phyloP scores from a whole-genome alignment of 768 basidiomycete species.

The Leccinum imitatum region DNA sequence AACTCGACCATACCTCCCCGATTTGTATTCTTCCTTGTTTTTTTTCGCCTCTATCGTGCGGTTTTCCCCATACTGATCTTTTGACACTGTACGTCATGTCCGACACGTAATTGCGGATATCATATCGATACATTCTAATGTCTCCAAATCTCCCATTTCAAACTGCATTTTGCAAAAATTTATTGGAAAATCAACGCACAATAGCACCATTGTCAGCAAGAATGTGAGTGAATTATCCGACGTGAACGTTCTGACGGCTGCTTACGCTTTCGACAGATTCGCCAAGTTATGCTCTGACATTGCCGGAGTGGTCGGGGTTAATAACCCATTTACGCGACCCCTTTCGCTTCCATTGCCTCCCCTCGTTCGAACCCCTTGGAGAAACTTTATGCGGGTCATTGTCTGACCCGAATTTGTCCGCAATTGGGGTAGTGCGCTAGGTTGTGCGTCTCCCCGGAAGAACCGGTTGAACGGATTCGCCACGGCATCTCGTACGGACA shows the following conservation, averaged over 20 bases:
- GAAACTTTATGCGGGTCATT: background rate
- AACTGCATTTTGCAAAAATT: conserved; percentile 3
- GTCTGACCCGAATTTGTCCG: background rate
- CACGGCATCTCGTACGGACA: background rate
- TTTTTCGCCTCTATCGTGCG: conserved; percentile 9
- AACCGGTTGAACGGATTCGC: conserved; percentile 6
- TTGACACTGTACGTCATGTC: conserved; percentile 23
- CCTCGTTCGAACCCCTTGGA: background rate
- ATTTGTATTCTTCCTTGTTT: conserved; percentile 1
- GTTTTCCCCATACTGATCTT: conserved; percentile 17
- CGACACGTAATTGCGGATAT: conserved; percentile 30
- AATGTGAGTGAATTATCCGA: conserved; percentile 50
- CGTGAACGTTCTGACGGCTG: background rate
- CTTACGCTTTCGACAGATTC: conserved; percentile 39
- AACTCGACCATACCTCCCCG: conserved; percentile 14
- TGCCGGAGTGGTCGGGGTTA: background rate
- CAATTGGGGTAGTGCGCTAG: background rate
- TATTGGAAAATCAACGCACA: conserved; percentile 11
- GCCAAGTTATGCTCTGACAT: conserved; percentile 49
- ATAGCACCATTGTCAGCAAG: conserved; percentile 65
- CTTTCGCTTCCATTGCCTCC: background rate
- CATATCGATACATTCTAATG: conserved; percentile 20
- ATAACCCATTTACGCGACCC: background rate
- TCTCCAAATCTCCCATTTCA: conserved; percentile 1
- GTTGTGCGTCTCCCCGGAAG: background rate